phyloP scores from a whole-genome alignment of 2,329 filamentous ascomycete species.

The Trichophyton benhamiae region DNA sequence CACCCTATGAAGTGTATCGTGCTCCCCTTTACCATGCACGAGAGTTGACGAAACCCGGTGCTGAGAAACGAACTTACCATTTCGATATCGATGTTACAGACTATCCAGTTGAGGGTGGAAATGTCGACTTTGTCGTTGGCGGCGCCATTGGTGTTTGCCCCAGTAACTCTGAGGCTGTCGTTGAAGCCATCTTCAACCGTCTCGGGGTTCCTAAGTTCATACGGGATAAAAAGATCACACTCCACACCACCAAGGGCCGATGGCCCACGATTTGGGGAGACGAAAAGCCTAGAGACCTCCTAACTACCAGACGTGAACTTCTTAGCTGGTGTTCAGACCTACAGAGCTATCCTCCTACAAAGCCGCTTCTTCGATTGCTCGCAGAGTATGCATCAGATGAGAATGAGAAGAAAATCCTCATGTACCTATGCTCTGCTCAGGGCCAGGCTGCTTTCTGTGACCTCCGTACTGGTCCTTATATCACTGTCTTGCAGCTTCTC shows the following conservation, averaged over 20 bases:
- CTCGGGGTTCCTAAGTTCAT: slow-evolving; percentile 70
- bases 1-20: slow-evolving; percentile 80
- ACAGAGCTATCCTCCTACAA: slow-evolving; percentile 83
- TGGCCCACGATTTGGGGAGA: slow-evolving; percentile 99
- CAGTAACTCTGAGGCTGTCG: slow-evolving; percentile 63
- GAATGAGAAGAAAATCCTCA: slow-evolving; percentile 78
- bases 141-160: slow-evolving; percentile 90
- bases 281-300: slow-evolving; percentile 68
- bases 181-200: slow-evolving; percentile 73
- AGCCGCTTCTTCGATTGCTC: slow-evolving; percentile 69
- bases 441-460: slow-evolving; percentile 90
- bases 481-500: slow-evolving; percentile 75
- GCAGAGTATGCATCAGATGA: slow-evolving; percentile 70
- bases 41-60: slow-evolving; percentile 74
- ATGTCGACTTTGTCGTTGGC: slow-evolving; percentile 87
- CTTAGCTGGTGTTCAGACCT: slow-evolving; percentile 92
- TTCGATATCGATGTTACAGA: slow-evolving; percentile 95
- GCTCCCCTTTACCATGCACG: slow-evolving; percentile 76
- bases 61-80: slow-evolving; percentile 94
- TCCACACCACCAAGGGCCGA: slow-evolving; percentile 67
- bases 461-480: slow-evolving; percentile 74
- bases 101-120: slow-evolving; percentile 69
- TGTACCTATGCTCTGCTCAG: slow-evolving; percentile 76
- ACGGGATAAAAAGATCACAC: slow-evolving; percentile 67
- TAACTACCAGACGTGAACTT: slow-evolving; percentile 82